Evolutionary conservation across 2,329 filamentous ascomycete genomes (phyloP).

Genomic region (Penicillium hordei): DNA sequence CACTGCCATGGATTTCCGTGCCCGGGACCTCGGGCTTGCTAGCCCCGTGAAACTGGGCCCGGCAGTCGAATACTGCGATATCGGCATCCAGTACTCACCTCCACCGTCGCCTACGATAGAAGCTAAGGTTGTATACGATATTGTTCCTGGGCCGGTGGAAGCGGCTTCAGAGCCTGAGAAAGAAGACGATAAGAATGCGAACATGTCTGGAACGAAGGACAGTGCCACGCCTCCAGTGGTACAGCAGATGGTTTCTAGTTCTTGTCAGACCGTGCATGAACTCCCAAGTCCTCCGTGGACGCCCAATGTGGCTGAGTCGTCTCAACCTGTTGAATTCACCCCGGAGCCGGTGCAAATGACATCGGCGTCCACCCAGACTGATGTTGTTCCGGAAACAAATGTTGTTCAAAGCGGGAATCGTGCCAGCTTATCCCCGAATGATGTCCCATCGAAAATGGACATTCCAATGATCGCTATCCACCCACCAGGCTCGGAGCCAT

Average conservation of each 20-base stretch:
- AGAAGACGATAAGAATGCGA: neutral
- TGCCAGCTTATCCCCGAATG: conserved; percentile 12
- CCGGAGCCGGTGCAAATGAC: conserved; percentile 23
- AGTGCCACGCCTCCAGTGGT: conserved; percentile 33
- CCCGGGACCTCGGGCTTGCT: conserved; percentile 32
- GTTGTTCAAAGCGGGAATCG: conserved; percentile 15
- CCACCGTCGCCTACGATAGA: conserved; percentile 64
- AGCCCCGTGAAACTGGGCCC: conserved; percentile 51
- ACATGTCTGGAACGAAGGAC: conserved; percentile 24
- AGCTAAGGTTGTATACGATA: conserved; percentile 14
- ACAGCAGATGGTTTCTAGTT: conserved; percentile 43
- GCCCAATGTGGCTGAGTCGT: conserved; percentile 31
- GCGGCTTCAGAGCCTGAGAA: neutral
- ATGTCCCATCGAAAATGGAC: conserved; percentile 36
- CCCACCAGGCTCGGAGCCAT: conserved; percentile 80
- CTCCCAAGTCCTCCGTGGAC: conserved; percentile 39
- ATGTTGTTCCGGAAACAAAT: conserved; percentile 19
- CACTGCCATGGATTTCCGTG: conserved; percentile 27
- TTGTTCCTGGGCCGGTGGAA: conserved; percentile 26
- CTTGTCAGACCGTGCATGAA: conserved; percentile 45
- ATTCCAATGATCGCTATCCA: conserved; percentile 91
- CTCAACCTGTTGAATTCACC: conserved; percentile 8
- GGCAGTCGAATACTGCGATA: conserved; percentile 65
- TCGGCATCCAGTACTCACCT: conserved; percentile 79
- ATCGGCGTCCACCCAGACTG: conserved; percentile 39